Base-by-base conservation (phyloP, 495 filamentous ascomycete genomes). In the Penicillium paradoxum region DNA sequence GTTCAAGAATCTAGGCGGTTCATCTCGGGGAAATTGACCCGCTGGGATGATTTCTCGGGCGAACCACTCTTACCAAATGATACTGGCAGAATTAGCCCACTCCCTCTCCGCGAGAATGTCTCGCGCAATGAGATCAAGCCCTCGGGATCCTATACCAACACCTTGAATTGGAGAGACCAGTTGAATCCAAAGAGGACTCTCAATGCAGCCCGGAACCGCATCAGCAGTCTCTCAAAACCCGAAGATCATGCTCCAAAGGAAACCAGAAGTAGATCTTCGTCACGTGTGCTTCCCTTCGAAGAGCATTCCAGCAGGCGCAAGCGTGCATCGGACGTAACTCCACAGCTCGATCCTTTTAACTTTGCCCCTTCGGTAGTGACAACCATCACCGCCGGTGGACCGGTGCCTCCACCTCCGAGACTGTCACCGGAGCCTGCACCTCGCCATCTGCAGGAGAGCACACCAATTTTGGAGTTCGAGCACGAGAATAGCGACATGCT, bases 31-130 rank as follows among this genome's bases (percentile, higher is more conserved):
- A 32, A 59, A 39, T 36, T 52, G 41, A 73, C 73, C 4, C 63
- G 65, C 55, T 77, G 75, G 77, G 74, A 81, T 64, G 69, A 70
- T 36, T 78, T 71, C 52, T 76, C 79, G 1, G 74, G 73, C 6
- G 77, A 79, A 42, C 74, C 75, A 77, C 73, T 7, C 63, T n/a
- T n/a, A n/a, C n/a, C 61, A 1, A 69, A 57, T 41, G 53, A 65
- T 13, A 48, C 39, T 2, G 77, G 76, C 7, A 64, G 53, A 48
- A 6, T 51, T 25, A 57, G 39, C 8, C 66, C 62, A 29, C 54
- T 46, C 19, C 47, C 53, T 34, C 53, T 66, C n/a, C 56, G 59
- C n/a, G 51, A 50, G 22, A 55, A 56, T 18, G 56, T 54, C 15
- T 68, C 62, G 22, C 55, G n/a, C n/a, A n/a, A n/a, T n/a, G n/a